Percentiles rank a stretch among this genome's conserved stretches.
These are phyloP conservation scores for Ceriops tagal DNA, from an alignment of 345 rosid genomes.

Conservation along the genomic window DNA sequence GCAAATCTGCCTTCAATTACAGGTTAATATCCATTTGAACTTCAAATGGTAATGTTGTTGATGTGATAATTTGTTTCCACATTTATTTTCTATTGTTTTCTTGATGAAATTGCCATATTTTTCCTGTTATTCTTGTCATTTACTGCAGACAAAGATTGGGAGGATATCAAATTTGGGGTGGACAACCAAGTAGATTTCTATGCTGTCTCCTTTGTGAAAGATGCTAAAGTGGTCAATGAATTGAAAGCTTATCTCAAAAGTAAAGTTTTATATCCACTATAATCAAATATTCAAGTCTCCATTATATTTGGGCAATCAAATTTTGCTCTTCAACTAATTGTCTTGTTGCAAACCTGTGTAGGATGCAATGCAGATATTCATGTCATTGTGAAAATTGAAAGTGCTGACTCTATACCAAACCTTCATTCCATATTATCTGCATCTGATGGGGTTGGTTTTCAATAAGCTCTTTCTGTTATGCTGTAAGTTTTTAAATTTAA, in stretches of 20 bases:
- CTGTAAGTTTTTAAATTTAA: background rate
- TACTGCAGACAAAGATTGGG: conserved; percentile 92
- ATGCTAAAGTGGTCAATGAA: conserved; percentile 87
- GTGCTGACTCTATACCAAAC: conserved; percentile 92
- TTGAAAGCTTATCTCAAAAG: conserved; percentile 81
- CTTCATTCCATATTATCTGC: conserved; percentile 85
- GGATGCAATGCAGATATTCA: conserved; percentile 84
- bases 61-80: conserved; percentile 9
- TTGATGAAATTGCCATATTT: background rate
- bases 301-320: background rate
- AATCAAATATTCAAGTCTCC: conserved; percentile 5
- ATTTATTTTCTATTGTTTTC: conserved; percentile 6
- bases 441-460: conserved; percentile 85
- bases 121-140: background rate
- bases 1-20: conserved; percentile 95
- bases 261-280: conserved; percentile 20
- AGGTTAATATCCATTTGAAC: conserved; percentile 40
- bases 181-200: conserved; percentile 94
- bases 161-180: conserved; percentile 96
- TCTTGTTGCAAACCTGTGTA: conserved; percentile 30
- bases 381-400: conserved; percentile 82
- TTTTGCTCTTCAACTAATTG: conserved; percentile 12
- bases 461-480: background rate
- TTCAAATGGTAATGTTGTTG: conserved; percentile 12
- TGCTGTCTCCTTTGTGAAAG: conserved; percentile 96